Evolutionary conservation across 139 green algal genomes (phyloP), one percentile per base, ranked within the genome.

Genomic region (Pleodorina starrii): DNA sequence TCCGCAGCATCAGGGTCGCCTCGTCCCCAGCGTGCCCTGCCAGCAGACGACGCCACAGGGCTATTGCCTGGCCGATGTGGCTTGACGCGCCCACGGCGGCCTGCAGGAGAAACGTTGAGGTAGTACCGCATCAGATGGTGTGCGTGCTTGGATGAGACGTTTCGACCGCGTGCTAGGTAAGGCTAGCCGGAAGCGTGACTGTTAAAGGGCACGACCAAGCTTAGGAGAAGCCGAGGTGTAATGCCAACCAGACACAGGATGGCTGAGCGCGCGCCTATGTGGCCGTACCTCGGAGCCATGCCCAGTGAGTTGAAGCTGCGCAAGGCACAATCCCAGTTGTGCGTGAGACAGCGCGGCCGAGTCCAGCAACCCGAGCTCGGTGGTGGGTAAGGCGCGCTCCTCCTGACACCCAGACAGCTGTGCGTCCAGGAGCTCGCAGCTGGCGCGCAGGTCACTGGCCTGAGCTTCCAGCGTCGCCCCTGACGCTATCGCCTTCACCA

Each of bases 311-410:
- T 83, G 87, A 16, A 48, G 7, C 74, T 78, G 84, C 14, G 66
- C 75, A n/a, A 76, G 43, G 12, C 51, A 76, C 38, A 83, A 2
- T 9, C 73, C 83, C 66, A 84, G 38, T 11, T 84, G 50, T 32
- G 48, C 60, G 27, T 72, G 50, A 21, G 87, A 74, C 6, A 63
- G 14, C 12, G 68, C 63, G 6, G 75, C 51, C 23, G 74, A 88
- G 32, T 78, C 89, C 17, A 73, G 38, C 63, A 87, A 60, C 4
- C 89, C 89, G 32, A 51, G 27, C 16, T 9, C 84, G 63, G n/a
- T 21, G 25, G 29, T 25, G 11, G 75, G 32, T 50, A 87, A 25
- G 21, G 46, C 36, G 21, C 4, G 42, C 42, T 38, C 4, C 12
- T 84, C 19, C n/a, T 7, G 16, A 12, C 17, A 21, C 46, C 36